A percentile compares a stretch with the other conserved stretches of the same genome.
Evolutionary conservation across 179 eudicot genomes (phyloP).

Genomic region (Spinacia oleracea): DNA sequence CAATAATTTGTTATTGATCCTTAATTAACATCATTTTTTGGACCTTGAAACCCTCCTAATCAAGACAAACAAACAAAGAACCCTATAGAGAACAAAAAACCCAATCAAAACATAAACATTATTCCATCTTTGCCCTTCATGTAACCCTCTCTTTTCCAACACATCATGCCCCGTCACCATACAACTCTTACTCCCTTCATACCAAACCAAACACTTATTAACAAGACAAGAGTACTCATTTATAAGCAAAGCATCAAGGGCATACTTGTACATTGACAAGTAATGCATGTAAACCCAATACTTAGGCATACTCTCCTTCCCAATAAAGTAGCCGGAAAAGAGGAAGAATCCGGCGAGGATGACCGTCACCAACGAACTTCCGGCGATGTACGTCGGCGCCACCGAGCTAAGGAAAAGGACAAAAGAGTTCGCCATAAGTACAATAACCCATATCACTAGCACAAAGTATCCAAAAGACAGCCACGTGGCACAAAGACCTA

Average conservation of each 20-base stretch:
- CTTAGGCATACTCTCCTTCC: slow-evolving; percentile 65
- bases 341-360: slow-evolving; percentile 79
- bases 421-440: slow-evolving; percentile 84
- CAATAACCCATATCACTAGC: slow-evolving; percentile 69
- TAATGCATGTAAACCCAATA: slow-evolving; percentile 93
- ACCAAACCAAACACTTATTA: slow-evolving; percentile 75
- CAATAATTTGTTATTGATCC: background rate
- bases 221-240: slow-evolving; percentile 85
- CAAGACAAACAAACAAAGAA: slow-evolving; percentile 73
- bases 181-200: slow-evolving; percentile 55
- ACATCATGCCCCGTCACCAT: slow-evolving; percentile 78
- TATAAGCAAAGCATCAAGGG: slow-evolving; percentile 74
- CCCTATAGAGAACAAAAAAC: slow-evolving; percentile 75
- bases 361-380: slow-evolving; percentile 70
- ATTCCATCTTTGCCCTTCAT: slow-evolving; percentile 74
- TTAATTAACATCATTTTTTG: slow-evolving; percentile 45
- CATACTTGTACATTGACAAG: slow-evolving; percentile 91
- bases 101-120: slow-evolving; percentile 72
- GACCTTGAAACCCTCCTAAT: slow-evolving; percentile 79
- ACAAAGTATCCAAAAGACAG: slow-evolving; percentile 71
- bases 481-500: slow-evolving; percentile 77
- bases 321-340: slow-evolving; percentile 93
- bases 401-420: slow-evolving; percentile 81
- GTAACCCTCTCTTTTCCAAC: slow-evolving; percentile 66
- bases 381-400: slow-evolving; percentile 86